A percentile compares a stretch with the other conserved stretches of the same genome.
These are phyloP conservation scores for Exophiala oligosperma DNA, from an alignment of 2,329 filamentous ascomycete species.

Conservation along the genomic window DNA sequence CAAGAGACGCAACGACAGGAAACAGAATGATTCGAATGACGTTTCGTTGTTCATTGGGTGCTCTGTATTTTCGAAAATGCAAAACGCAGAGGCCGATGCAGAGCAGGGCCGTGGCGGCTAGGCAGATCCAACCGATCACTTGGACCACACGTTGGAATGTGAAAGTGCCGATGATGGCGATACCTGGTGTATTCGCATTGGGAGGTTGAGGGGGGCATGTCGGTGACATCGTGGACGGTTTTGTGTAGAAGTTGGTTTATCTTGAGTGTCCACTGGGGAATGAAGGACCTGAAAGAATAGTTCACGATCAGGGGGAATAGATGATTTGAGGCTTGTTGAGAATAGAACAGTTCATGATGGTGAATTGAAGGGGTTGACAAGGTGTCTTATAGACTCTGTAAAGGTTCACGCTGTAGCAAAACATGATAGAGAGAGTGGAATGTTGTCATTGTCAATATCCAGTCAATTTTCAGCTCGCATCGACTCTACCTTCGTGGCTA, in stretches of 20 bases:
- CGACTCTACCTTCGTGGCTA: too few relatives aligned
- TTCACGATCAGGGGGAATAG: not conserved
- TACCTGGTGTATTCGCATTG: not conserved
- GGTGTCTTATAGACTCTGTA: too few relatives aligned
- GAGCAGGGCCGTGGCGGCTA: constrained; percentile 11
- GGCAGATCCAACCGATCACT: constrained; percentile 11
- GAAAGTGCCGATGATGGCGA: constrained; percentile 11
- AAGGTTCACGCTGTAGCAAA: not conserved
- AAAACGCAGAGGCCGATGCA: constrained; percentile 13
- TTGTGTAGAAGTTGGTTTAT: too few relatives aligned
- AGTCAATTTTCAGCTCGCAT: too few relatives aligned
- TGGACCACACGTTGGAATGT: constrained; percentile 17
- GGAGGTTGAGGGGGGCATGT: constrained; percentile 3
- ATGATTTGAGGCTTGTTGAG: too few relatives aligned
- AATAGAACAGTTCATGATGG: too few relatives aligned
- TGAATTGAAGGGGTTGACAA: too few relatives aligned
- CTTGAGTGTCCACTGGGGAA: too few relatives aligned
- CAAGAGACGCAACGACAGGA: constrained; percentile 12
- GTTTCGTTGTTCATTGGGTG: constrained; percentile 22
- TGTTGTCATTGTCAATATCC: too few relatives aligned
- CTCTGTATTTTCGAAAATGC: constrained; percentile 17
- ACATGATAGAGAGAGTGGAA: not conserved
- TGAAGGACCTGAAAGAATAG: too few relatives aligned
- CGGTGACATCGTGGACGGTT: not conserved
- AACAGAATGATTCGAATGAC: constrained; percentile 19